These are phyloP conservation scores for Rhizophagus sp. DNA, from an alignment of 192 early-diverging fungal genomes.

Conservation along the genomic window DNA sequence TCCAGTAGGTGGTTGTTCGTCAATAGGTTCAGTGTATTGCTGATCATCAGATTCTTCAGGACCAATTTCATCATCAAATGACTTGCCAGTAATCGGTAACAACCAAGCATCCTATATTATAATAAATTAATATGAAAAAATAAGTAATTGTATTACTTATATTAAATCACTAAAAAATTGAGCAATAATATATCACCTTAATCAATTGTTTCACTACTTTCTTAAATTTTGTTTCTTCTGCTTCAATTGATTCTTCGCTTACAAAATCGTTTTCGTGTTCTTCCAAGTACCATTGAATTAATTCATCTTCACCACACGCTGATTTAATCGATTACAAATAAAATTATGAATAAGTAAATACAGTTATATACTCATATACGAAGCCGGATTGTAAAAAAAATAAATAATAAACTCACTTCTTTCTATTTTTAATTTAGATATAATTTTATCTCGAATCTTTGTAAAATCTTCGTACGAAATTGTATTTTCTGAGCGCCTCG, in stretches of 20 bases:
- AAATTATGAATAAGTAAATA: neutral
- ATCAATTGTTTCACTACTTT: constrained; percentile 23
- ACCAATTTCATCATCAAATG: neutral
- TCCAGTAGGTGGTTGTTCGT: neutral
- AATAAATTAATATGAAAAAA: neutral
- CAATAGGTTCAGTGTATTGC: neutral
- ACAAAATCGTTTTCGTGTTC: neutral
- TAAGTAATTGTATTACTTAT: neutral
- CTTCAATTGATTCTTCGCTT: neutral
- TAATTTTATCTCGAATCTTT: neutral
- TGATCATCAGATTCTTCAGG: neutral
- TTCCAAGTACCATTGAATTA: constrained; percentile 9
- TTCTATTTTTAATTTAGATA: neutral
- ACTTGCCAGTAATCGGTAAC: neutral
- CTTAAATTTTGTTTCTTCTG: constrained; percentile 1
- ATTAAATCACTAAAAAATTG: neutral
- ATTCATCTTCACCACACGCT: neutral
- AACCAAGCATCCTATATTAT: neutral
- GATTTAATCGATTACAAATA: neutral
- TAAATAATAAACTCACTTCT: constrained; percentile 6
- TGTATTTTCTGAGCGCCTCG: neutral
- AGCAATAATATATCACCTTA: neutral
- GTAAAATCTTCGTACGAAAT: constrained; percentile 12
- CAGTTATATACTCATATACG: neutral
- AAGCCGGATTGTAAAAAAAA: neutral